Conservation (phyloP, 352 stramenopile genomes). For the Phytophthora ramorum region DNA sequence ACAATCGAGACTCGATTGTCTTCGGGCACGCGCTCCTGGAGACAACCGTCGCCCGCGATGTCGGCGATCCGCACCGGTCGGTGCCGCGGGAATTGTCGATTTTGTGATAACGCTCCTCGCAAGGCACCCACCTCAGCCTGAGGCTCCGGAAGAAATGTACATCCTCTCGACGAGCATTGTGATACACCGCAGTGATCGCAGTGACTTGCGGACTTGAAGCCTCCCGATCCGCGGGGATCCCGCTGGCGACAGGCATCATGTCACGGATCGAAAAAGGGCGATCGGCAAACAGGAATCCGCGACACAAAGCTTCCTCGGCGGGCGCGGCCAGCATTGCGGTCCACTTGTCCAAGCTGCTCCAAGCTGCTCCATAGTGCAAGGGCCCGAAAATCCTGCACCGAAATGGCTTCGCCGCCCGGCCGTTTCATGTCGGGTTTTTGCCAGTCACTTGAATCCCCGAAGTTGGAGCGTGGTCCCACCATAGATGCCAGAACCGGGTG, state of each 20-base stretch:
- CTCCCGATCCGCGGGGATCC: constrained; percentile 2
- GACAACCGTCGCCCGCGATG: too few relatives aligned
- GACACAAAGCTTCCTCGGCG: neutral
- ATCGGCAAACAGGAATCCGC: constrained; percentile 11
- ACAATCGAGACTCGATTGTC: too few relatives aligned
- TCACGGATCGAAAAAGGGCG: constrained; percentile 27
- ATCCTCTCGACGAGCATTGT: too few relatives aligned
- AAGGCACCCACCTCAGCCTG: neutral
- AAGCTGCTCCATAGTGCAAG: neutral
- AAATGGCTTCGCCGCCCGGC: constrained; percentile 4
- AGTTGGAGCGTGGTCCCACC: constrained; percentile 13
- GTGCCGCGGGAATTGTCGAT: constrained; percentile 8
- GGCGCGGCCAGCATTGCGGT: neutral
- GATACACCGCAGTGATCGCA: too few relatives aligned
- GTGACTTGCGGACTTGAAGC: constrained; percentile 5
- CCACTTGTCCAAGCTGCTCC: neutral
- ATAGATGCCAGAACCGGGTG: constrained; percentile 10
- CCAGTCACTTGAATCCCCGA: constrained; percentile 1
- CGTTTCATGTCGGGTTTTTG: constrained; percentile 11
- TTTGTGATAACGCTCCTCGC: neutral
- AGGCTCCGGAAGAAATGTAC: too few relatives aligned
- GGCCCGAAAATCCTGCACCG: neutral
- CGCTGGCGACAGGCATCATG: constrained; percentile 15
- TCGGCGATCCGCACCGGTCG: too few relatives aligned
- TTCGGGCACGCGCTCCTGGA: too few relatives aligned